Percentiles rank a stretch among this genome's conserved stretches.
phyloP scores from a whole-genome alignment of 1,284 basidiomycete genomes.

The Melanopsichium pennsylvanicum region DNA sequence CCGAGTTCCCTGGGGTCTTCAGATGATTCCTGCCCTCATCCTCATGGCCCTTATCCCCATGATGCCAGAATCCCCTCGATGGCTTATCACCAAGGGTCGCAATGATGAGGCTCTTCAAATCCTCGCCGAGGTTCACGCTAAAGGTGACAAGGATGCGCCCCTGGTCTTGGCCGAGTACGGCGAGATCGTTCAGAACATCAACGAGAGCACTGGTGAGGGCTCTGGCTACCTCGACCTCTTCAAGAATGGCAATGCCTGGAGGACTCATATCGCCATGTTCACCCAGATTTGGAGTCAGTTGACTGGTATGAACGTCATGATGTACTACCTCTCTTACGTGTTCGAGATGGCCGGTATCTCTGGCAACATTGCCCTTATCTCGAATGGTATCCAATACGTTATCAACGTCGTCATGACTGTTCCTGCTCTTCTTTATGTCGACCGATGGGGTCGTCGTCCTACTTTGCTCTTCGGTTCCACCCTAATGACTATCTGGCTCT shows the following conservation, averaged over 20 bases:
- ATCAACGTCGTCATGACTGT: constrained; percentile 52
- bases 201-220: constrained; percentile 24
- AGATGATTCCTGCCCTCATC: constrained; percentile 19
- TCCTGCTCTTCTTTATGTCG: constrained; percentile 41
- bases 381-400: constrained; percentile 42
- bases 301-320: constrained; percentile 35
- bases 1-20: constrained; percentile 17
- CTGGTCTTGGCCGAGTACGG: constrained; percentile 30
- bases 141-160: constrained; percentile 20
- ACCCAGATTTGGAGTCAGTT: constrained; percentile 26
- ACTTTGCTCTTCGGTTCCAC: constrained; percentile 39
- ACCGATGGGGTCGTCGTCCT: constrained; percentile 47
- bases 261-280: constrained; percentile 30
- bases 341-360: constrained; percentile 34
- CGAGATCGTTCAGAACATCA: constrained; percentile 28
- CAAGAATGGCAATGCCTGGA: constrained; percentile 23
- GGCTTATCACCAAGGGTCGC: constrained; percentile 33
- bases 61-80: constrained; percentile 44
- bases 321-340: constrained; percentile 38
- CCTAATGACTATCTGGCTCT: constrained; percentile 41
- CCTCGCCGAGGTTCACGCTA: constrained; percentile 34
- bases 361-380: constrained; percentile 21
- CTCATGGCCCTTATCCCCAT: constrained; percentile 15
- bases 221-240: constrained; percentile 35
- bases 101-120: constrained; percentile 29